Evolutionary conservation across 345 rosid species (phyloP).

Genomic region (Cardamine occulta): DNA sequence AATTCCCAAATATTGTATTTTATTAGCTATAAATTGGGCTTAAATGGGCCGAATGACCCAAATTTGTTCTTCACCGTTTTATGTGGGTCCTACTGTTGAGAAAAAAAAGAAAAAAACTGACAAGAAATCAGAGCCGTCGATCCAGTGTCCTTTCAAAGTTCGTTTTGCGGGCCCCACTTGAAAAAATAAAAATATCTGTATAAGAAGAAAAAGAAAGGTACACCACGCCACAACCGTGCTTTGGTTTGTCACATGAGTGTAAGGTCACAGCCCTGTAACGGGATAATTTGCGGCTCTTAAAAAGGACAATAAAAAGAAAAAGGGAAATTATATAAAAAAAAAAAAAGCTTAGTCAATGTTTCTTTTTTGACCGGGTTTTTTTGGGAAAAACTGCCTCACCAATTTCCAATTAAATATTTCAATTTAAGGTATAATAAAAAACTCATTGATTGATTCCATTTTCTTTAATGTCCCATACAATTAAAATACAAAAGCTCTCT

Average conservation of each 20-base stretch:
- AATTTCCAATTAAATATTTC: constrained; percentile 40
- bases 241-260: constrained; percentile 38
- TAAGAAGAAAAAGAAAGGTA: constrained; percentile 29
- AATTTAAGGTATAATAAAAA: constrained; percentile 38
- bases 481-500: not conserved
- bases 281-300: constrained; percentile 34
- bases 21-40: not conserved
- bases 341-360: constrained; percentile 35
- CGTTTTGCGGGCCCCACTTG: constrained; percentile 37
- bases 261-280: constrained; percentile 34
- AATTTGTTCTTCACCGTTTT: not conserved
- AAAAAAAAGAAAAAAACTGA: constrained; percentile 22
- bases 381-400: constrained; percentile 38
- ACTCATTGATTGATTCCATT: constrained; percentile 22
- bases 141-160: constrained; percentile 33
- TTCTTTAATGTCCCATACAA: not conserved
- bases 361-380: constrained; percentile 41
- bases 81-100: not conserved
- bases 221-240: constrained; percentile 42
- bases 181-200: not conserved
- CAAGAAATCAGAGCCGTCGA: constrained; percentile 45
- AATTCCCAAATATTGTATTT: not conserved
- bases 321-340: not conserved
- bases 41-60: constrained; percentile 14
- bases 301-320: not conserved